A percentile compares a stretch with the other conserved stretches of the same genome.
Evolutionary conservation across 108 stramenopile genomes (phyloP).

Genomic region (Nitzschia inconspicua): DNA sequence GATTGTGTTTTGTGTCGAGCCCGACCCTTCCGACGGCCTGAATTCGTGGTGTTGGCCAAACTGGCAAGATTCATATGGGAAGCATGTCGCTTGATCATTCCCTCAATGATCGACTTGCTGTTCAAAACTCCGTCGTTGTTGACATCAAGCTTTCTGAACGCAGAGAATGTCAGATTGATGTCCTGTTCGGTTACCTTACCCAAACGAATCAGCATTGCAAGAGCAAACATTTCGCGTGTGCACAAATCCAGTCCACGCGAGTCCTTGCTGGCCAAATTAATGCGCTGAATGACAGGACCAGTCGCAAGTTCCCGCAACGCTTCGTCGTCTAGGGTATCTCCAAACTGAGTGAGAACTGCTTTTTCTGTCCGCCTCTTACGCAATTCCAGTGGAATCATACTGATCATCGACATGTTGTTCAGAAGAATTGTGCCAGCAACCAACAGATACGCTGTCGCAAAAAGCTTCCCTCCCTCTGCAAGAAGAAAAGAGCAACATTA

Average conservation of each 20-base stretch:
- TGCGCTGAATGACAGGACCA: conserved; percentile 72
- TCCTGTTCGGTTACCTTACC: conserved; percentile 83
- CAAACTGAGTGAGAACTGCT: conserved; percentile 77
- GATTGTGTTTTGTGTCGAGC: too few species aligned
- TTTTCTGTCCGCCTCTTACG: conserved; percentile 79
- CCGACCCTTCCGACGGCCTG: too few species aligned
- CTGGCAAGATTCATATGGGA: too few species aligned
- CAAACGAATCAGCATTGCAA: conserved; percentile 88
- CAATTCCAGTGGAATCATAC: conserved; percentile 87
- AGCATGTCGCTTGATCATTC: conserved; percentile 37
- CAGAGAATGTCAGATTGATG: conserved; percentile 77
- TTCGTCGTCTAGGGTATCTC: conserved; percentile 74
- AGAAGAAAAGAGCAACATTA: too few species aligned
- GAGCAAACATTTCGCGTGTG: conserved; percentile 87
- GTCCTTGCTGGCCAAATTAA: conserved; percentile 62
- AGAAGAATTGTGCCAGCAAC: conserved; percentile 80
- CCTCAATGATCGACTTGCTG: conserved; percentile 49
- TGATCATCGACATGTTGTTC: conserved; percentile 87
- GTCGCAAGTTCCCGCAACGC: conserved; percentile 84
- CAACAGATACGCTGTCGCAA: conserved; percentile 67
- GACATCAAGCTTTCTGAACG: conserved; percentile 75
- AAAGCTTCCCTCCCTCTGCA: conserved; percentile 61
- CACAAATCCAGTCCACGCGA: conserved; percentile 79
- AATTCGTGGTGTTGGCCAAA: too few species aligned
- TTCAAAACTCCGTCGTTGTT: conserved; percentile 69